Conservation (phyloP, 345 rosid genomes). For the Viola odorata region DNA sequence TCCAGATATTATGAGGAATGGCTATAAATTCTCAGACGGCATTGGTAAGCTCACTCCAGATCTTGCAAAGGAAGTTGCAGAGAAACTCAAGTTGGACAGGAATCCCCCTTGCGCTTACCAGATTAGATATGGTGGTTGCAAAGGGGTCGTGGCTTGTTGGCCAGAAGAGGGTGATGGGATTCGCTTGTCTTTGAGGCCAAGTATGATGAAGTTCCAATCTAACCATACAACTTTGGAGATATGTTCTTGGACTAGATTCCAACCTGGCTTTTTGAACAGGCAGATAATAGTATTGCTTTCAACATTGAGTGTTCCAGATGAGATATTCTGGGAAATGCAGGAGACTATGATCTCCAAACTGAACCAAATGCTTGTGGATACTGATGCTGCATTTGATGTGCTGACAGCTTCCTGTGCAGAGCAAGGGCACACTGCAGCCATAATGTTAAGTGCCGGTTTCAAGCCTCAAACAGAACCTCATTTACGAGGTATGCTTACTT, state of each 20-base stretch:
- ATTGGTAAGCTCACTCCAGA: conserved; percentile 79
- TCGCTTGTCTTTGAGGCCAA: conserved; percentile 57
- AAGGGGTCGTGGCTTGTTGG: conserved; percentile 94
- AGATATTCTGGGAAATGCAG: conserved; percentile 74
- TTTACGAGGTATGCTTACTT: conserved; percentile 75
- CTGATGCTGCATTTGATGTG: conserved; percentile 76
- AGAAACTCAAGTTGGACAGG: conserved; percentile 53
- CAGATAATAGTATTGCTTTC: conserved; percentile 80
- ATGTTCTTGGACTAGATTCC: conserved; percentile 87
- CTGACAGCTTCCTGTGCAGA: conserved; percentile 73
- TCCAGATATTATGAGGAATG: conserved; percentile 57
- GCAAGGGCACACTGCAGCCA: conserved; percentile 71
- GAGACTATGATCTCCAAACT: conserved; percentile 52
- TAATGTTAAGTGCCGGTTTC: conserved; percentile 92
- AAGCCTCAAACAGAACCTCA: conserved; percentile 73
- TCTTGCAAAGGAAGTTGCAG: conserved; percentile 68
- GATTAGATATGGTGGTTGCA: conserved; percentile 85
- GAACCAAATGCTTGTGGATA: conserved; percentile 55
- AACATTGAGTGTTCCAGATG: conserved; percentile 53
- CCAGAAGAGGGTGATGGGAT: conserved; percentile 55
- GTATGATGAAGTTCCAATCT: conserved; percentile 73
- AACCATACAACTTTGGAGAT: conserved; percentile 67
- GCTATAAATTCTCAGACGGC: conserved; percentile 76
- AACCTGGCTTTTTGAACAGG: conserved; percentile 88
- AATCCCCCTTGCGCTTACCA: conserved; percentile 71